Base-by-base conservation (phyloP, 345 rosid genomes). In the Tarenaya hassleriana region DNA sequence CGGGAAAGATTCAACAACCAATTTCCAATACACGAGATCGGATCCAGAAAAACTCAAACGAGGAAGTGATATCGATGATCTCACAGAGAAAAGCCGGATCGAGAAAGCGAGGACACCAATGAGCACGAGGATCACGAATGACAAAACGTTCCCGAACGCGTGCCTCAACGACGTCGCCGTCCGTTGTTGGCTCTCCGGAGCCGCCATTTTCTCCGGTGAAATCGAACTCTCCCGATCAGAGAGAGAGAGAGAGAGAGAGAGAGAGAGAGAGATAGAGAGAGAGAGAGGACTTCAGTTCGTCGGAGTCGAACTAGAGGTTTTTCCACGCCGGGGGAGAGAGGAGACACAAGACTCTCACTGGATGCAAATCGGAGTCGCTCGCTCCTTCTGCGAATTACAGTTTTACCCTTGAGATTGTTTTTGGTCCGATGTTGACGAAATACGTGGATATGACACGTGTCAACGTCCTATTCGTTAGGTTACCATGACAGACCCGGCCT, bases 1-100 rank as follows among this genome's bases (percentile, higher is more conserved):
- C 21, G 27, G 57, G 50, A 48, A 34, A 35, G 16, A 42, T 44
- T 55, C 54, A 38, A 33, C 8, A 19, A 38, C 14, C 55, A 48
- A 14, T n/a, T 42, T 34, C 19, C 4, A 53, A 12, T 50, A 61
- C 8, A 19, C 34, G 55, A 65, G 64, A 75, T 70, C 70, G 62
- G 77, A 75, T 75, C 78, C 61, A 58, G n/a, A n/a, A n/a, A n/a
- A n/a, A n/a, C n/a, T n/a, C n/a, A n/a, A n/a, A n/a, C n/a, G n/a
- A n/a, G 3, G 58, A 33, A 40, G 49, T 40, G 27, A 31, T 33
- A 55, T 49, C 14, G 32, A 49, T 38, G 44, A 69, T 44, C 86
- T 79, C 64, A 92, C 98, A 39, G 98, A 92, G 81, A 92, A 92
- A 37, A 92, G 75, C 8, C 96, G 98, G 86, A 92, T 92, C 84